phyloP scores from a whole-genome alignment of 352 stramenopile genomes.

The Blastocystis sp. region DNA sequence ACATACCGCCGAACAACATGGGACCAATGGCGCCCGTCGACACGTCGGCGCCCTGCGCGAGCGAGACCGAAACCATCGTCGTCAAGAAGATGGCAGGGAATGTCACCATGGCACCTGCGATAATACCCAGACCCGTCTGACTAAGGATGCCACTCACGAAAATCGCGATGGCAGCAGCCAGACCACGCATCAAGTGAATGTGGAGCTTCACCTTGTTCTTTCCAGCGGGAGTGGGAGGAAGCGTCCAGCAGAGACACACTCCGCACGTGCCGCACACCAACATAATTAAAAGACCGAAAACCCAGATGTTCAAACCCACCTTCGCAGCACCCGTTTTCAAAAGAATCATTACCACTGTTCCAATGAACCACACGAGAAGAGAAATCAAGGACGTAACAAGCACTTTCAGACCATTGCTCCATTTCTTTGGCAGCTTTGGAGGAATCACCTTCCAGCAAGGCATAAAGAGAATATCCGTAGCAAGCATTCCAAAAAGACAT shows the following conservation, averaged over 20 bases:
- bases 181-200: background rate
- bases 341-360: background rate
- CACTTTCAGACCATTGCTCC: background rate
- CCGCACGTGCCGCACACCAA: background rate
- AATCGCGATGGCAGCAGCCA: background rate
- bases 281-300: background rate
- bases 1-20: constrained; percentile 23
- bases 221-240: constrained; percentile 26
- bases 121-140: background rate
- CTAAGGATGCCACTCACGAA: constrained; percentile 13
- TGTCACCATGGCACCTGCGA: background rate
- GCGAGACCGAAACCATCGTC: constrained; percentile 38
- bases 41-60: constrained; percentile 24
- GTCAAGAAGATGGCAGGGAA: constrained; percentile 42
- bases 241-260: background rate
- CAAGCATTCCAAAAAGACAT: constrained; percentile 6
- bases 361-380: constrained; percentile 17
- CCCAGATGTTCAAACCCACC: background rate
- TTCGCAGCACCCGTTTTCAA: background rate
- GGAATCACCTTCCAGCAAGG: constrained; percentile 37
- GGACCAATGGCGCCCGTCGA: constrained; percentile 36
- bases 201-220: constrained; percentile 51
- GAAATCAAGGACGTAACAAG: background rate
- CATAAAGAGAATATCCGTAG: constrained; percentile 51
- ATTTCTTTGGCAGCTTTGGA: constrained; percentile 12